These are phyloP conservation scores for Crithidia mellificae DNA, from an alignment of 208 protist species.

Conservation along the genomic window DNA sequence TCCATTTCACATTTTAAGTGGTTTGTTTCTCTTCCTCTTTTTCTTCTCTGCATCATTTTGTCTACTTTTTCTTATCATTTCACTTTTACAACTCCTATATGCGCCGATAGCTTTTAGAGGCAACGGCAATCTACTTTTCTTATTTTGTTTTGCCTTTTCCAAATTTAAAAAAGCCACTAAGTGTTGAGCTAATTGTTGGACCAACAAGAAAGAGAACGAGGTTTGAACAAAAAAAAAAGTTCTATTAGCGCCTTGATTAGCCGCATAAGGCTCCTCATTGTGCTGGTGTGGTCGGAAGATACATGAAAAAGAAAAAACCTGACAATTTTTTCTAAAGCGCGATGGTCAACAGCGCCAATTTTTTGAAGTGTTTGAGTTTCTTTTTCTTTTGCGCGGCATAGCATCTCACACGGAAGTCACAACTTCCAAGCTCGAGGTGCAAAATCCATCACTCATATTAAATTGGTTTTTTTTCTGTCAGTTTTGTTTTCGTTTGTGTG, in stretches of 20 bases:
- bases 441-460: not conserved
- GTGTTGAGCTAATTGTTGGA: too few relatives aligned
- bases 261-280: too few relatives aligned
- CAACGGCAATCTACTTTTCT: not conserved
- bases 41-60: not conserved
- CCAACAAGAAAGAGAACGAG: too few relatives aligned
- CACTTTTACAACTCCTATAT: not conserved
- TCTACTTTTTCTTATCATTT: not conserved
- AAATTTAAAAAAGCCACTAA: too few relatives aligned
- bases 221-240: too few relatives aligned
- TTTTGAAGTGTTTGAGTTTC: too few relatives aligned
- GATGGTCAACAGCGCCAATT: not conserved
- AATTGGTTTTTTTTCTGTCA: conserved; percentile 10
- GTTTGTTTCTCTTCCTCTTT: not conserved
- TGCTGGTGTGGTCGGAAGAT: too few relatives aligned
- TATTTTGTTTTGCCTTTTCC: not conserved
- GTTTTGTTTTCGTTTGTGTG: not conserved
- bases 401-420: not conserved
- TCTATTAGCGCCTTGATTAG: too few relatives aligned
- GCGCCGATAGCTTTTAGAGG: not conserved
- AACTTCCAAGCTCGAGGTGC: not conserved
- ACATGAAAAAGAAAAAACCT: too few relatives aligned
- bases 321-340: not conserved
- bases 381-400: not conserved
- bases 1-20: not conserved